A percentile compares a stretch with the other conserved stretches of the same genome.
Evolutionary conservation across 495 filamentous ascomycete genomes (phyloP).

Genomic region (Penicillium paxilli): DNA sequence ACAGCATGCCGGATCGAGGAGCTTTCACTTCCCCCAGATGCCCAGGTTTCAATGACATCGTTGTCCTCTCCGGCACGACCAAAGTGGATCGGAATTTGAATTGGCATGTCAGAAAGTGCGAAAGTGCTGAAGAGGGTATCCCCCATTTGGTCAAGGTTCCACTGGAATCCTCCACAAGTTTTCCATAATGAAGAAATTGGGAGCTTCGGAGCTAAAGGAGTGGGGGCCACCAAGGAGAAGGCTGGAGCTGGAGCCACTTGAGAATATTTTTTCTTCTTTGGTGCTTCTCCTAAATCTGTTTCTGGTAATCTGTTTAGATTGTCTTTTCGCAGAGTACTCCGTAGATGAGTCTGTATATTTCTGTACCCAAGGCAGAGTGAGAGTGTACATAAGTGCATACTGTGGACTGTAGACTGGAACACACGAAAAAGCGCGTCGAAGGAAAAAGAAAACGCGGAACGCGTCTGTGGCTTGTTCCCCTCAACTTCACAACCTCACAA

Average conservation of each 20-base stretch:
- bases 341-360: not conserved
- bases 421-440: not conserved
- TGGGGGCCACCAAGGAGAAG: not conserved
- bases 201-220: not conserved
- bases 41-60: constrained; percentile 11
- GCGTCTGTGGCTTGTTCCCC: not conserved
- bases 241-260: not conserved
- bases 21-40: not conserved
- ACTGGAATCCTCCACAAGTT: not conserved
- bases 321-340: not conserved
- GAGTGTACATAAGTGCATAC: too few relatives aligned
- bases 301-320: not conserved
- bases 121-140: not conserved
- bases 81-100: constrained; percentile 20
- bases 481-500: too few relatives aligned
- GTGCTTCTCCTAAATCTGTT: constrained; percentile 2
- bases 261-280: not conserved
- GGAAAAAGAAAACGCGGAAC: not conserved
- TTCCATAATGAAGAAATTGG: not conserved
- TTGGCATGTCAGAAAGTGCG: constrained; percentile 9
- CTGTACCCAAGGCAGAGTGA: not conserved
- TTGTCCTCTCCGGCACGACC: not conserved
- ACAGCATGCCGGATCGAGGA: not conserved
- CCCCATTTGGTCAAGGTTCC: not conserved
- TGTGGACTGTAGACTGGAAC: too few relatives aligned